Conservation (phyloP, 208 protist species). For the Leishmania gerbilli region DNA sequence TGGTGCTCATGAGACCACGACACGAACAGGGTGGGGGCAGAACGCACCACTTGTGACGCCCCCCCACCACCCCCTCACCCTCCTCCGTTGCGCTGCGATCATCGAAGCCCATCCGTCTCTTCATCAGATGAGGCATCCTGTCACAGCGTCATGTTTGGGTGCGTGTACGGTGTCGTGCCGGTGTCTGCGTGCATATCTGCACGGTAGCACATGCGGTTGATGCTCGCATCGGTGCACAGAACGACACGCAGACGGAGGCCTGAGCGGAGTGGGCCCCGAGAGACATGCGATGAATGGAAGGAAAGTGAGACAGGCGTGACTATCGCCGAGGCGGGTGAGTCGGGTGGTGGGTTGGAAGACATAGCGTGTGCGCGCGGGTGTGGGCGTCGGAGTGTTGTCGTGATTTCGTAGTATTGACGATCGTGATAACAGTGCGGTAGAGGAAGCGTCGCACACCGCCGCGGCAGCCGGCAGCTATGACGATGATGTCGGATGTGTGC, state of each 20-base stretch:
- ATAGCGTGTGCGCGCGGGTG: not conserved
- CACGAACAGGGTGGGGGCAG: not conserved
- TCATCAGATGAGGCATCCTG: not conserved
- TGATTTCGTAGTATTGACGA: not conserved
- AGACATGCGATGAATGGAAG: not conserved
- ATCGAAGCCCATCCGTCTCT: not conserved
- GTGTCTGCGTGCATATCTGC: not conserved
- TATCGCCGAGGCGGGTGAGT: not conserved
- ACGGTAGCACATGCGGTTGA: not conserved
- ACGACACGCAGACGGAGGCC: not conserved
- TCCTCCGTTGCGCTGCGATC: not conserved
- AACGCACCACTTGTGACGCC: not conserved
- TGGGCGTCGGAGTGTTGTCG: not conserved
- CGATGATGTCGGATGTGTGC: not conserved
- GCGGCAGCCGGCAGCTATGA: not conserved
- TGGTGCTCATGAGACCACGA: not conserved
- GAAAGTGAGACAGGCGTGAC: not conserved
- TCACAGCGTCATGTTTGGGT: not conserved
- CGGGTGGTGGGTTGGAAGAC: not conserved
- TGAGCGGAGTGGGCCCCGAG: not conserved
- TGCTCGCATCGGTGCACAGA: not conserved
- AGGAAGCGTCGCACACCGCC: not conserved
- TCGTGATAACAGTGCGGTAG: not conserved
- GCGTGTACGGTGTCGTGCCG: not conserved
- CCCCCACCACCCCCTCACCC: too few relatives aligned